A percentile compares a stretch with the other conserved stretches of the same genome.
Conservation (phyloP, 768 basidiomycete genomes). For the Psilocybe tampanensis region DNA sequence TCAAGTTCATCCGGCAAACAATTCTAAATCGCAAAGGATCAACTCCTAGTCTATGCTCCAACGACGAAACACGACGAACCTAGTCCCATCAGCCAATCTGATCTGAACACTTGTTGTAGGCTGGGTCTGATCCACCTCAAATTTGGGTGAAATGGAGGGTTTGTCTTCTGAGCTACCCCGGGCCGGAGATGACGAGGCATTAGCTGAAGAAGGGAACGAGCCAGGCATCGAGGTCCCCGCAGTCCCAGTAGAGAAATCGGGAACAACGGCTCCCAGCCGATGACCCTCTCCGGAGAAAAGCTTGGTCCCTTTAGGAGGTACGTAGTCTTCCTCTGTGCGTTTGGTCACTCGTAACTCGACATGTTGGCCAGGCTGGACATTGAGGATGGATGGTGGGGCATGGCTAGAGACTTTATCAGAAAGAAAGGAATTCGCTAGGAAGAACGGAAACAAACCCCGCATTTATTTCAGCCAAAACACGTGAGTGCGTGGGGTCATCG, state of each 20-base stretch:
- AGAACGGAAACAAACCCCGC: conserved; percentile 56
- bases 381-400: conserved; percentile 78
- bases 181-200: conserved; percentile 16
- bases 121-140: conserved; percentile 79
- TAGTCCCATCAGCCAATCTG: conserved; percentile 87
- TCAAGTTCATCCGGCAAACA: conserved; percentile 85
- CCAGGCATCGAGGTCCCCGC: conserved; percentile 55
- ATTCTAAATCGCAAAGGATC: conserved; percentile 46
- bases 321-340: conserved; percentile 72
- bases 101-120: conserved; percentile 93
- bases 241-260: conserved; percentile 30
- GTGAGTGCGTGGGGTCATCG: conserved; percentile 73
- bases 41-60: neutral
- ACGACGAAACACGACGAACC: conserved; percentile 43
- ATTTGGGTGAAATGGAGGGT: conserved; percentile 50
- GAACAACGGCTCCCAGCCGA: conserved; percentile 80
- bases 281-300: conserved; percentile 77
- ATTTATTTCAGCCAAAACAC: conserved; percentile 75
- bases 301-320: conserved; percentile 50
- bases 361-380: conserved; percentile 74
- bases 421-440: neutral
- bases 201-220: conserved; percentile 43
- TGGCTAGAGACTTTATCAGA: conserved; percentile 42
- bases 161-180: conserved; percentile 17
- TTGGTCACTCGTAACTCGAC: conserved; percentile 83